These are phyloP conservation scores for Neostapfia colusana DNA, from an alignment of 176 grass and related monocot genomes.

Conservation along the genomic window DNA sequence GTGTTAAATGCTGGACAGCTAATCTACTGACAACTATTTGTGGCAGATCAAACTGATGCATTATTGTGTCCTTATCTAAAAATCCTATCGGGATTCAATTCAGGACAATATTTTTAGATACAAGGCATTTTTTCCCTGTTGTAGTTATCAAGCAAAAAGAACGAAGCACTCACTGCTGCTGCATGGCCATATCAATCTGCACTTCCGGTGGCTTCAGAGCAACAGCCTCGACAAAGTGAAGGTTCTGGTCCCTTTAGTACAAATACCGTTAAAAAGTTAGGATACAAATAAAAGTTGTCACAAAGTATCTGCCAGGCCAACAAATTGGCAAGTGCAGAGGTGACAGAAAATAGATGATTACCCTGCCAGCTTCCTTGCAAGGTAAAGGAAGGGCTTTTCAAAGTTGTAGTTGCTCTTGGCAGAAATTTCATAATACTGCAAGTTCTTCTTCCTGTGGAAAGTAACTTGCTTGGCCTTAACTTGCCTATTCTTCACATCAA, in stretches of 20 bases:
- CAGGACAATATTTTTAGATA: background rate
- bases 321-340: background rate
- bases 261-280: slow-evolving; percentile 15
- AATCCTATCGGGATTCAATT: background rate
- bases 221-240: slow-evolving; percentile 76
- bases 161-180: slow-evolving; percentile 56
- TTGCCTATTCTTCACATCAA: slow-evolving; percentile 74
- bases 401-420: slow-evolving; percentile 91
- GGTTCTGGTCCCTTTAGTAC: slow-evolving; percentile 40
- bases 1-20: background rate
- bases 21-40: too few relatives aligned
- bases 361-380: slow-evolving; percentile 69
- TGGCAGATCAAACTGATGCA: too few relatives aligned
- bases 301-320: background rate
- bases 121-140: background rate
- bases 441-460: slow-evolving; percentile 77
- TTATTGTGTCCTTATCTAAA: too few relatives aligned
- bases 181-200: slow-evolving; percentile 63
- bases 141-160: background rate
- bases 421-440: slow-evolving; percentile 82
- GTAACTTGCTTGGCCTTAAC: slow-evolving; percentile 78
- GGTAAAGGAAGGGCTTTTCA: slow-evolving; percentile 77
- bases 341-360: slow-evolving; percentile 25
- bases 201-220: slow-evolving; percentile 74
- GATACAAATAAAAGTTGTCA: background rate